phyloP scores from a whole-genome alignment of 495 filamentous ascomycete species.

The Aspergillus coremiiformis region DNA sequence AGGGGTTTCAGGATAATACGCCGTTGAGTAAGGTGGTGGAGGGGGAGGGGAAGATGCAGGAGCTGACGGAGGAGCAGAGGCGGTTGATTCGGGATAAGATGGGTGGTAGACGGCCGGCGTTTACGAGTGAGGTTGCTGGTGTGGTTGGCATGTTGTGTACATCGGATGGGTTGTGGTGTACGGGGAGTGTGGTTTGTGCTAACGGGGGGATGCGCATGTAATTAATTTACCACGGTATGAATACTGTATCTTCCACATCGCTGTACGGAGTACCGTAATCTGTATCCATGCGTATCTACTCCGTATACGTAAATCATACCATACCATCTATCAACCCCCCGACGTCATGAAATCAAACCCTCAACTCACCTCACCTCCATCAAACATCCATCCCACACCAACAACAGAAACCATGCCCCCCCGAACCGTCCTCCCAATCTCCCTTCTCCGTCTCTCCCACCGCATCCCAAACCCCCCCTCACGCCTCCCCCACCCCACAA shows the following conservation, averaged over 20 bases:
- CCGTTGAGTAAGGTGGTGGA: slow-evolving; percentile 49
- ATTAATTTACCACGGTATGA: too few relatives aligned
- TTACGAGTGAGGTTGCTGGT: slow-evolving; percentile 71
- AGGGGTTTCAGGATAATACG: slow-evolving; percentile 58
- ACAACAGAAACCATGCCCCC: not conserved
- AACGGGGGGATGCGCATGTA: slow-evolving; percentile 67
- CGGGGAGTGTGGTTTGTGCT: slow-evolving; percentile 78
- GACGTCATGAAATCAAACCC: too few relatives aligned
- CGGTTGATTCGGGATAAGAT: slow-evolving; percentile 51
- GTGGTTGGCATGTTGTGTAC: slow-evolving; percentile 78
- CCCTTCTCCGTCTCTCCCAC: too few relatives aligned
- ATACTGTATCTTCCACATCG: too few relatives aligned
- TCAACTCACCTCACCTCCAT: too few relatives aligned
- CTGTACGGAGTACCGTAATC: too few relatives aligned
- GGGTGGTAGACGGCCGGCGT: slow-evolving; percentile 61
- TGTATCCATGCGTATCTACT: too few relatives aligned
- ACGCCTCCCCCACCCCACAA: not conserved
- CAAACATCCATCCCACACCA: not conserved
- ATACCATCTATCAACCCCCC: too few relatives aligned
- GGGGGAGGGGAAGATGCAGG: slow-evolving; percentile 36
- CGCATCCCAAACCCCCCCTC: not conserved
- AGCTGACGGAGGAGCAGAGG: slow-evolving; percentile 54
- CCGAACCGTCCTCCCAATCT: not conserved
- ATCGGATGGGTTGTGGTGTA: slow-evolving; percentile 68
- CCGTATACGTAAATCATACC: too few relatives aligned